phyloP scores from a whole-genome alignment of 2,329 filamentous ascomycete species.

The Fusarium clavum region DNA sequence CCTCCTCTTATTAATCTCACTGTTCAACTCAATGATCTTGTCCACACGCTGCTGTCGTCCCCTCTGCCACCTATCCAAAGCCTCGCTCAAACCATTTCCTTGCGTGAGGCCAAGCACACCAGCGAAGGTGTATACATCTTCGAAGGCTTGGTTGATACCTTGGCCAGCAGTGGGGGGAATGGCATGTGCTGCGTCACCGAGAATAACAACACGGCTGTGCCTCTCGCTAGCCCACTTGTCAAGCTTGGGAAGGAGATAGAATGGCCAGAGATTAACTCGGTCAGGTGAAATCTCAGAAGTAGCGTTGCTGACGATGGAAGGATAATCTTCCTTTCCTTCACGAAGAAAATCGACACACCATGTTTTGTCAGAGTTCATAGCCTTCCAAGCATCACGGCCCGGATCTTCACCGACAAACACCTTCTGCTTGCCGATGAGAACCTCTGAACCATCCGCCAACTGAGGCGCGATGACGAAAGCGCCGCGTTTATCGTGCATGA shows the following conservation, averaged over 20 bases:
- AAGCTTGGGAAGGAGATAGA: constrained; percentile 60
- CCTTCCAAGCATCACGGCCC: constrained; percentile 57
- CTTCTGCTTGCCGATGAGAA: constrained; percentile 60
- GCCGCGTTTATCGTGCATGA: constrained; percentile 56
- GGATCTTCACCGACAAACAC: constrained; percentile 49
- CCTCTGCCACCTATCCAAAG: constrained; percentile 56
- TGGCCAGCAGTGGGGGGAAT: constrained; percentile 61
- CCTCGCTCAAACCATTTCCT: constrained; percentile 27
- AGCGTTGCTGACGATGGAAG: constrained; percentile 52
- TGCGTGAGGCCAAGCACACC: constrained; percentile 50
- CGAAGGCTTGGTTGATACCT: constrained; percentile 60
- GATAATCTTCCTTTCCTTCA: constrained; percentile 51
- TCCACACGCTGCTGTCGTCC: constrained; percentile 61
- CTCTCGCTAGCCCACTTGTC: constrained; percentile 53
- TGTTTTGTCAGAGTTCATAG: constrained; percentile 54
- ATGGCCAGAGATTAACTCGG: constrained; percentile 61
- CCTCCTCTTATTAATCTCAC: constrained; percentile 59
- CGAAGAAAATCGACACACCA: constrained; percentile 51
- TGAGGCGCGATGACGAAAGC: constrained; percentile 65
- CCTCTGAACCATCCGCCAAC: constrained; percentile 59
- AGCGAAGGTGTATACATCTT: constrained; percentile 61
- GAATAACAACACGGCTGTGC: constrained; percentile 54
- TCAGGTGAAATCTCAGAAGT: constrained; percentile 48
- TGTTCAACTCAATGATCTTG: constrained; percentile 60
- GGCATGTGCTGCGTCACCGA: constrained; percentile 62